These are phyloP conservation scores for Ophiostoma australiae DNA, from an alignment of 2,329 filamentous ascomycete species.

Conservation along the genomic window DNA sequence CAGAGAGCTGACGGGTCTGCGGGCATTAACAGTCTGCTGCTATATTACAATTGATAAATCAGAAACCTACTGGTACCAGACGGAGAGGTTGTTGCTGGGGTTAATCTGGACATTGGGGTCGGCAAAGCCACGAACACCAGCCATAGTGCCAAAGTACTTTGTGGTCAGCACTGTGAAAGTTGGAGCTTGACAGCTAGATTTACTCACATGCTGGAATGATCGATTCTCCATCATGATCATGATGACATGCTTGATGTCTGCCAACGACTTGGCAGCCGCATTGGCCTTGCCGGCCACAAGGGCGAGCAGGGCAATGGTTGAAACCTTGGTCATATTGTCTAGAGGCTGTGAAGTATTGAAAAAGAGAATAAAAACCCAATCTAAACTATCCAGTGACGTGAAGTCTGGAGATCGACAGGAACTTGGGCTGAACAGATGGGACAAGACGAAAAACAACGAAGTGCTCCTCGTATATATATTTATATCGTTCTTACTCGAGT, in stretches of 20 bases:
- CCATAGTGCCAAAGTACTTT: constrained; percentile 52
- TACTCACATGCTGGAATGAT: constrained; percentile 34
- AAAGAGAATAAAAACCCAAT: not conserved
- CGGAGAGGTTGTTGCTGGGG: constrained; percentile 39
- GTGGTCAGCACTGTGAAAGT: not conserved
- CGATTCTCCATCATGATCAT: constrained; percentile 51
- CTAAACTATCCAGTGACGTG: not conserved
- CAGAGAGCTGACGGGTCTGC: constrained; percentile 37
- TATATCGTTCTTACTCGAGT: not conserved
- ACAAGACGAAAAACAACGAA: not conserved
- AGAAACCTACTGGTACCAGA: constrained; percentile 46
- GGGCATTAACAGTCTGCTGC: not conserved
- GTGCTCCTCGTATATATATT: not conserved
- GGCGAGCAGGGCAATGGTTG: constrained; percentile 25
- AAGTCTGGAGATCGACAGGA: not conserved
- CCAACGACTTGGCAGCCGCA: constrained; percentile 38
- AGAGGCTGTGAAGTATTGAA: not conserved
- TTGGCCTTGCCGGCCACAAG: constrained; percentile 25
- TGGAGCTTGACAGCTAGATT: too few relatives aligned
- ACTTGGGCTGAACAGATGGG: not conserved
- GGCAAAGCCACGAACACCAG: constrained; percentile 50
- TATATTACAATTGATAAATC: not conserved
- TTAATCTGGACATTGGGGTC: constrained; percentile 51
- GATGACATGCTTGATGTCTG: constrained; percentile 53
- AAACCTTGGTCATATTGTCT: constrained; percentile 24